Percentiles rank a stretch among this genome's conserved stretches.
These are phyloP conservation scores for Diaporthe citri DNA, from an alignment of 2,329 filamentous ascomycete genomes.

Conservation along the genomic window DNA sequence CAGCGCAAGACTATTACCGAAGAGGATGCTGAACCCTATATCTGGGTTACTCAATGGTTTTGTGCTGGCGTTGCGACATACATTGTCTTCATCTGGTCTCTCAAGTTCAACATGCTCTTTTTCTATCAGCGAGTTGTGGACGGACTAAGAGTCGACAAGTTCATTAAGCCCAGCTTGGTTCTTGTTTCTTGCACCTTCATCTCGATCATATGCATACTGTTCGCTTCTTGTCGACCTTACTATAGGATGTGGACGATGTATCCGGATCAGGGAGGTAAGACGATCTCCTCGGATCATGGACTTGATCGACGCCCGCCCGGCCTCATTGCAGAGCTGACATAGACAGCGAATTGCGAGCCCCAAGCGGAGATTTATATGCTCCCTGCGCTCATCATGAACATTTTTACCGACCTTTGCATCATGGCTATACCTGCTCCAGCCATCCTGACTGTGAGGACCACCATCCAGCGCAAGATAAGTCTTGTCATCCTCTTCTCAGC, in stretches of 20 bases:
- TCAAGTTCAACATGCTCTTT: conserved; percentile 58
- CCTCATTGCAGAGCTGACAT: neutral
- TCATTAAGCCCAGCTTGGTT: conserved; percentile 51
- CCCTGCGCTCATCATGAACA: conserved; percentile 50
- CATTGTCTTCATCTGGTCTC: conserved; percentile 52
- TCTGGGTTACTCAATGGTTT: conserved; percentile 52
- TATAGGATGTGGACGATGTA: conserved; percentile 51
- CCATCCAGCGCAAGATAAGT: conserved; percentile 47
- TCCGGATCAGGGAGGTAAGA: conserved; percentile 54
- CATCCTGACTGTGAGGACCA: conserved; percentile 47
- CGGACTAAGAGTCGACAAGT: conserved; percentile 51
- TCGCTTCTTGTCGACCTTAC: conserved; percentile 51
- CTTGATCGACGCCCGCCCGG: too few relatives aligned
- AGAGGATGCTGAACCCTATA: conserved; percentile 46
- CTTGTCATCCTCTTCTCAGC: conserved; percentile 50
- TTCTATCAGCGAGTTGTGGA: conserved; percentile 54
- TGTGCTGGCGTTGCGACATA: conserved; percentile 52
- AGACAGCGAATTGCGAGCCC: conserved; percentile 47
- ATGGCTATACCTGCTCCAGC: conserved; percentile 52
- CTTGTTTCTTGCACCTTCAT: conserved; percentile 46
- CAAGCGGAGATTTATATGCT: conserved; percentile 50
- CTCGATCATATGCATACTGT: conserved; percentile 46
- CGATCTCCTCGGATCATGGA: too few relatives aligned
- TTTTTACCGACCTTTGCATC: conserved; percentile 51
- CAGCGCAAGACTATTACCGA: conserved; percentile 48